phyloP scores from a whole-genome alignment of 768 basidiomycete genomes.

The Auricularia cornea region DNA sequence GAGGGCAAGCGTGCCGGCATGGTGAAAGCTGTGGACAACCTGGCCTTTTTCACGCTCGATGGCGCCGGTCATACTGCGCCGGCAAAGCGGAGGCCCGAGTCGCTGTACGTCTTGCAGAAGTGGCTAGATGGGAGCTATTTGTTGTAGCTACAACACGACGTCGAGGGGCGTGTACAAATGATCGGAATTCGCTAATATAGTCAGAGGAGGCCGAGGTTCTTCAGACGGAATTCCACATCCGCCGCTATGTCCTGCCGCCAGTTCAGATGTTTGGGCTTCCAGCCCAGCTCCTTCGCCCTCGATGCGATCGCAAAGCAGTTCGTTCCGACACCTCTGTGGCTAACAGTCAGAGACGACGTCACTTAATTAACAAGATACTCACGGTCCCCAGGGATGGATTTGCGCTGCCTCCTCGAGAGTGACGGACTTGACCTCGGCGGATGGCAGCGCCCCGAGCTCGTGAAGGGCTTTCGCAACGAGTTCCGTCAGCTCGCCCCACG shows the following conservation, averaged over 20 bases:
- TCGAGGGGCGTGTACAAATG: not conserved
- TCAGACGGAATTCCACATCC: not conserved
- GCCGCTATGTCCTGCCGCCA: not conserved
- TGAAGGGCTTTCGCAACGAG: not conserved
- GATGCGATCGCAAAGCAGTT: not conserved
- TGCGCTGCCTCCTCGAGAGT: not conserved
- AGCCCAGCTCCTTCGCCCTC: not conserved
- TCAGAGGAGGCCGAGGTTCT: not conserved
- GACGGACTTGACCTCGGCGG: not conserved
- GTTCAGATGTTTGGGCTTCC: not conserved
- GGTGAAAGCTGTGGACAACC: conserved; percentile 21
- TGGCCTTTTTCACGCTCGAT: conserved; percentile 16
- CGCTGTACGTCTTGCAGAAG: conserved; percentile 7
- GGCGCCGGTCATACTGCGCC: conserved; percentile 29
- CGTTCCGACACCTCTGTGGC: not conserved
- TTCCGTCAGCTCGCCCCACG: not conserved
- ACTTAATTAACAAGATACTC: not conserved
- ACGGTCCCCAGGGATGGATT: not conserved
- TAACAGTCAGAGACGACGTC: not conserved
- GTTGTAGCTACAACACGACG: not conserved
- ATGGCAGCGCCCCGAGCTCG: not conserved
- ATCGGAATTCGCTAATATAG: not conserved
- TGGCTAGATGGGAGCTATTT: not conserved
- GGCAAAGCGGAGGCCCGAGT: conserved; percentile 18
- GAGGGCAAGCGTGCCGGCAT: conserved; percentile 10